Conservation (phyloP, 768 basidiomycete genomes). For the Favolaschia claudopus region DNA sequence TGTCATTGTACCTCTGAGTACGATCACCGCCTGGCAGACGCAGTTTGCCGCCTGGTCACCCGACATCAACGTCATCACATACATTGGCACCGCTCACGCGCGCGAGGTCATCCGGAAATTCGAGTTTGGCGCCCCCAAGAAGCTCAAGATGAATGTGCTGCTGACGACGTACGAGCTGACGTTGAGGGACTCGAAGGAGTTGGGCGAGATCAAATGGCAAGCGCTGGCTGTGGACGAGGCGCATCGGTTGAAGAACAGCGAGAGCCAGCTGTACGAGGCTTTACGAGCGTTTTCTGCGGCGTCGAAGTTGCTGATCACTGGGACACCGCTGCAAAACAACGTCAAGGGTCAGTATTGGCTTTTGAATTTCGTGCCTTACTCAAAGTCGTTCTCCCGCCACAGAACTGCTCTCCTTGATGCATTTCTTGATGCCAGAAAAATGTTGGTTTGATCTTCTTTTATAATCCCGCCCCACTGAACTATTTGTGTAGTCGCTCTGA, state of each 20-base stretch:
- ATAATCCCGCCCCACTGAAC: neutral
- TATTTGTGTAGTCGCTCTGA: conserved; percentile 73
- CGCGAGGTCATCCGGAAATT: conserved; percentile 91
- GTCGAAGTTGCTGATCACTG: conserved; percentile 95
- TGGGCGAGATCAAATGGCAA: conserved; percentile 97
- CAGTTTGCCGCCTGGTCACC: conserved; percentile 97
- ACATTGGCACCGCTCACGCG: conserved; percentile 88
- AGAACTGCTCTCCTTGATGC: conserved; percentile 98
- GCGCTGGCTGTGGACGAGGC: conserved; percentile 97
- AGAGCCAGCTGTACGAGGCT: conserved; percentile 96
- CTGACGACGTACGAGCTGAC: conserved; percentile 97
- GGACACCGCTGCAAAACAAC: conserved; percentile 98
- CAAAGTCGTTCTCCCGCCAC: conserved; percentile 6
- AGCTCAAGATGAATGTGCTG: conserved; percentile 95
- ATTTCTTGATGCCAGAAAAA: conserved; percentile 98
- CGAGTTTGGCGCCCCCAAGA: conserved; percentile 92
- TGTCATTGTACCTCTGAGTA: conserved; percentile 97
- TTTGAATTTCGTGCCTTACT: conserved; percentile 11
- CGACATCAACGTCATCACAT: conserved; percentile 95
- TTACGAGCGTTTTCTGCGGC: conserved; percentile 87
- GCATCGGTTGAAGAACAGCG: conserved; percentile 97
- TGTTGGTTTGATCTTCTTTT: conserved; percentile 59
- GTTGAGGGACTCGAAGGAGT: conserved; percentile 86
- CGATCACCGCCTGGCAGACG: conserved; percentile 97
- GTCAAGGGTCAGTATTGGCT: conserved; percentile 78